These are phyloP conservation scores for Chaetomiaceae sp. DNA, from an alignment of 2,329 filamentous ascomycete species.

Conservation along the genomic window DNA sequence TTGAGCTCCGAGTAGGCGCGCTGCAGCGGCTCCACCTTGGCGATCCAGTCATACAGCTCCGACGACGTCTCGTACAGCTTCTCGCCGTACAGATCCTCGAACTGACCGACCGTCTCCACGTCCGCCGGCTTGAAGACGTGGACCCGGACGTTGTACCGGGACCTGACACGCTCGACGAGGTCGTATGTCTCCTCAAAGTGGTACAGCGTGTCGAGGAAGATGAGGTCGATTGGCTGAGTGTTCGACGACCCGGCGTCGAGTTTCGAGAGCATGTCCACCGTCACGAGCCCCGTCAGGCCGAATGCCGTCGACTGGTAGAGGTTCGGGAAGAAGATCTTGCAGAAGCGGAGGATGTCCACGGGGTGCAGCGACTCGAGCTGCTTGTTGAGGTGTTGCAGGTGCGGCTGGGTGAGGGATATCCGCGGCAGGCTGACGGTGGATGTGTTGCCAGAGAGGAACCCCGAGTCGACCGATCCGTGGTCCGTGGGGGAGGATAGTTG, in stretches of 20 bases:
- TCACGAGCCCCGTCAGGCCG: constrained; percentile 72
- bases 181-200: constrained; percentile 73
- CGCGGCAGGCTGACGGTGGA: constrained; percentile 64
- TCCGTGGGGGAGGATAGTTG: constrained; percentile 35
- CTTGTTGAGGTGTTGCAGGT: constrained; percentile 84
- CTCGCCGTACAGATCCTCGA: constrained; percentile 74
- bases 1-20: constrained; percentile 82
- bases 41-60: constrained; percentile 91
- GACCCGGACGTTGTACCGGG: constrained; percentile 69
- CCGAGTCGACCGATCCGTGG: constrained; percentile 59
- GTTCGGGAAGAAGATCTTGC: constrained; percentile 80
- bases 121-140: constrained; percentile 88
- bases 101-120: constrained; percentile 65
- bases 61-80: constrained; percentile 79
- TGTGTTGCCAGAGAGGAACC: constrained; percentile 64
- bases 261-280: constrained; percentile 79
- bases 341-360: constrained; percentile 88
- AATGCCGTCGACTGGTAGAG: constrained; percentile 85
- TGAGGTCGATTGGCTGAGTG: constrained; percentile 55
- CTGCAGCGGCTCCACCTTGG: constrained; percentile 95
- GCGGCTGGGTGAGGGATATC: constrained; percentile 78
- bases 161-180: constrained; percentile 67
- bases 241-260: constrained; percentile 55
- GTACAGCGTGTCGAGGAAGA: constrained; percentile 80
- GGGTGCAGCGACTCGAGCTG: constrained; percentile 84